A percentile compares a stretch with the other conserved stretches of the same genome.
phyloP scores from a whole-genome alignment of 257 asterid genomes.

The Asclepias syriaca region DNA sequence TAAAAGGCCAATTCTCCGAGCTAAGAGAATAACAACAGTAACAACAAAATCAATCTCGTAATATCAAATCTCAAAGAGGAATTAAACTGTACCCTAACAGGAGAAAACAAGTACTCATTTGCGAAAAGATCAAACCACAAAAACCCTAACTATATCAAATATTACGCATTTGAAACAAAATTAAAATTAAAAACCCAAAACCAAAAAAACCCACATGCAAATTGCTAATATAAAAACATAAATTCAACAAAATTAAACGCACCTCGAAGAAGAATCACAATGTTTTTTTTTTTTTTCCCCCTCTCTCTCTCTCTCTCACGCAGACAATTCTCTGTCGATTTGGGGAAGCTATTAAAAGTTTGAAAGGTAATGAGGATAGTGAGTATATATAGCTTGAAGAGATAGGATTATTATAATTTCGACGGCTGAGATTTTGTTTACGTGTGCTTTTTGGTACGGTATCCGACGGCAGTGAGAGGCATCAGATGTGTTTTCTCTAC shows the following conservation, averaged over 20 bases:
- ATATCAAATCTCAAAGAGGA: neutral
- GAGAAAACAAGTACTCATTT: neutral
- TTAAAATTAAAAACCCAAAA: neutral
- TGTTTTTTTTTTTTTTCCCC: neutral
- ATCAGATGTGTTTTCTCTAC: constrained; percentile 50
- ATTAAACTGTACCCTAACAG: neutral
- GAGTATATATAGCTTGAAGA: constrained; percentile 32
- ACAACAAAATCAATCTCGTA: neutral
- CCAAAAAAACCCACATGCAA: neutral
- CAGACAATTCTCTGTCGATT: neutral
- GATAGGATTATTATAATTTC: constrained; percentile 17
- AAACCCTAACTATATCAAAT: neutral
- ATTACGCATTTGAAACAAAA: neutral
- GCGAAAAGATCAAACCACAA: neutral
- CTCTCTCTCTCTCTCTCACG: constrained; percentile 8
- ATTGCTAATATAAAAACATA: neutral
- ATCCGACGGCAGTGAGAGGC: constrained; percentile 44
- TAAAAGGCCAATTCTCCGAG: neutral
- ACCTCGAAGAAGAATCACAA: constrained; percentile 22
- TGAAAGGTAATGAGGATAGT: accelerated
- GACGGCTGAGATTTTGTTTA: constrained; percentile 42
- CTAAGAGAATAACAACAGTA: neutral
- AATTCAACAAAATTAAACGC: neutral
- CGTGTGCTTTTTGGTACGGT: constrained; percentile 26
- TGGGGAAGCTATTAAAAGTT: constrained; percentile 15